Percentiles rank a stretch among this genome's conserved stretches.
These are phyloP conservation scores for Incumbomyces lentus DNA, from an alignment of 2,329 filamentous ascomycete species.

Conservation along the genomic window DNA sequence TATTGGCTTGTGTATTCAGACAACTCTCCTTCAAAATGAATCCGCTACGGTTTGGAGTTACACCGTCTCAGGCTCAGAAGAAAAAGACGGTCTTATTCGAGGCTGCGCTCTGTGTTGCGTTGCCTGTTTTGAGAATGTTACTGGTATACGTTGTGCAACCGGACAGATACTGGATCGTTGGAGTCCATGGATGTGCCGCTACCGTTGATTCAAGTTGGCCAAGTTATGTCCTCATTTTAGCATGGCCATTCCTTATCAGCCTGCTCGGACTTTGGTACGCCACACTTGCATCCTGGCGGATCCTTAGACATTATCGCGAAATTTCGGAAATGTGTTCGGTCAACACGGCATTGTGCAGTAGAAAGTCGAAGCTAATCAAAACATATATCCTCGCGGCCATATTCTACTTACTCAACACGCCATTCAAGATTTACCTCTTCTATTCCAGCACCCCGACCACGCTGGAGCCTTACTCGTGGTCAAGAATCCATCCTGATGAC, in stretches of 20 bases:
- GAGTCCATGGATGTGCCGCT: conserved; percentile 43
- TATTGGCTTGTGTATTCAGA: conserved; percentile 49
- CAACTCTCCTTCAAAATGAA: conserved; percentile 52
- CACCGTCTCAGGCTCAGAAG: conserved; percentile 38
- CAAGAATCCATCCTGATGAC: not conserved
- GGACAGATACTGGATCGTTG: conserved; percentile 47
- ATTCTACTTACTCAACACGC: not conserved
- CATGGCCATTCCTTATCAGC: conserved; percentile 47
- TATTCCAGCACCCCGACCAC: not conserved
- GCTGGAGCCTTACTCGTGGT: conserved; percentile 1
- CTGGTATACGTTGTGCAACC: conserved; percentile 52
- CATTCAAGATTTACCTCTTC: not conserved
- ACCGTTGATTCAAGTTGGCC: conserved; percentile 48
- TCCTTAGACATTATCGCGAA: not conserved
- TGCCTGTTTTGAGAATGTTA: conserved; percentile 46
- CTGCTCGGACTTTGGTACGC: not conserved
- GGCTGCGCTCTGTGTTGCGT: conserved; percentile 43
- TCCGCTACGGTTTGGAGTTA: conserved; percentile 43
- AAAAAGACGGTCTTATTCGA: conserved; percentile 41
- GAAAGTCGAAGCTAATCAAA: not conserved
- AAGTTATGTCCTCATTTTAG: conserved; percentile 42
- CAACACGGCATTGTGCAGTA: not conserved
- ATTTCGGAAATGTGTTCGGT: not conserved
- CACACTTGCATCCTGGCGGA: not conserved
- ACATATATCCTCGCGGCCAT: not conserved